A percentile compares a stretch with the other conserved stretches of the same genome.
phyloP scores from a whole-genome alignment of 2,329 filamentous ascomycete genomes.

The Fusarium buharicum region DNA sequence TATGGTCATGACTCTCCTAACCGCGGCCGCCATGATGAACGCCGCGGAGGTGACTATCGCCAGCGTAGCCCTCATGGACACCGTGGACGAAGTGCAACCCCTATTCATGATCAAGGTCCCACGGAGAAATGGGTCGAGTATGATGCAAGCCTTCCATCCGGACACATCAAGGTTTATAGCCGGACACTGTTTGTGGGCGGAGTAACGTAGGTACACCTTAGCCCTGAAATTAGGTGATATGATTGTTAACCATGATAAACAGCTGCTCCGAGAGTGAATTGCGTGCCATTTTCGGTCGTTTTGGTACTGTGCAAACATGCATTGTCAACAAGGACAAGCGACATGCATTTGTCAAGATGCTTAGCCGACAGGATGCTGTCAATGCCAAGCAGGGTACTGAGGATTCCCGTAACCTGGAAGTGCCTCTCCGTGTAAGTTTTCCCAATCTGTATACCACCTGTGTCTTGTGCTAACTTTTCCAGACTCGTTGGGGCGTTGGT shows the following conservation, averaged over 20 bases:
- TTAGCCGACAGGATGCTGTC: slow-evolving; percentile 85
- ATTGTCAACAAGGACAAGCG: slow-evolving; percentile 99
- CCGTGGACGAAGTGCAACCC: slow-evolving; percentile 71
- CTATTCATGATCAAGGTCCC: slow-evolving; percentile 53
- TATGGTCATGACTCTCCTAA: slow-evolving; percentile 77
- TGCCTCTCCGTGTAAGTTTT: slow-evolving; percentile 74
- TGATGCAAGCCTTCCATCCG: slow-evolving; percentile 77
- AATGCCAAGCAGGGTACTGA: slow-evolving; percentile 89
- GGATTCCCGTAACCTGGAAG: slow-evolving; percentile 75
- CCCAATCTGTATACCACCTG: neutral
- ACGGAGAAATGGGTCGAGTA: slow-evolving; percentile 78
- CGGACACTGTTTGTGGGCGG: slow-evolving; percentile 96
- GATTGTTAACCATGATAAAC: slow-evolving; percentile 44
- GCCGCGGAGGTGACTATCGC: slow-evolving; percentile 77
- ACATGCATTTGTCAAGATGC: slow-evolving; percentile 99
- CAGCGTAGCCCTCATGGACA: slow-evolving; percentile 84
- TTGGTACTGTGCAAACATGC: slow-evolving; percentile 92
- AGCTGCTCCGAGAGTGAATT: slow-evolving; percentile 84
- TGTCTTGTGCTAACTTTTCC: slow-evolving; percentile 40
- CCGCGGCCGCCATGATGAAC: slow-evolving; percentile 67
- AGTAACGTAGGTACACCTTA: slow-evolving; percentile 74
- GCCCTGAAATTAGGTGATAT: slow-evolving; percentile 2
- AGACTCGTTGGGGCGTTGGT: slow-evolving; percentile 97
- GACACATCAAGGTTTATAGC: slow-evolving; percentile 91
- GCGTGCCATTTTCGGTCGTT: slow-evolving; percentile 80